Evolutionary conservation across 2,329 filamentous ascomycete genomes (phyloP).

Genomic region (Hymenotorrendiella dingleyae): DNA sequence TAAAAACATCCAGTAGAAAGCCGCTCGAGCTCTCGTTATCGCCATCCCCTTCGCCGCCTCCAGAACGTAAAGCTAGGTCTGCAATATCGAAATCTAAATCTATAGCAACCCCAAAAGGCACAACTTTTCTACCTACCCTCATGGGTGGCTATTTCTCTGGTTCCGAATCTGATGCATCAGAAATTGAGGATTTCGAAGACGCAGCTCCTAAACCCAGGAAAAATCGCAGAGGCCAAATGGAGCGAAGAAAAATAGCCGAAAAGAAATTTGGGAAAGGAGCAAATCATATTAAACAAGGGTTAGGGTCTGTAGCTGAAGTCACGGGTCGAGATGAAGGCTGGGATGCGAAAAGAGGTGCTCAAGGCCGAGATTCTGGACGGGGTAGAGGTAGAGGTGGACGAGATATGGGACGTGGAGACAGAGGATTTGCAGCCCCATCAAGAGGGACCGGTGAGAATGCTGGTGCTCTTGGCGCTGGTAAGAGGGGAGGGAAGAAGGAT

Average conservation of each 20-base stretch:
- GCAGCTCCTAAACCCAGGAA: conserved; percentile 53
- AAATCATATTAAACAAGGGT: conserved; percentile 29
- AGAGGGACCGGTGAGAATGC: conserved; percentile 26
- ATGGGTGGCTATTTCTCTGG: conserved; percentile 77
- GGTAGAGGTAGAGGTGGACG: conserved; percentile 8
- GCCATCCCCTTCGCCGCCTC: conserved; percentile 16
- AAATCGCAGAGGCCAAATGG: conserved; percentile 70
- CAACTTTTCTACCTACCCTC: conserved; percentile 67
- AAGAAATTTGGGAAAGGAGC: conserved; percentile 71
- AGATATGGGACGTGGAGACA: conserved; percentile 6
- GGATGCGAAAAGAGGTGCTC: conserved; percentile 53
- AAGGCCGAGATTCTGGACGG: conserved; percentile 5
- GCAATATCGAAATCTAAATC: conserved; percentile 13
- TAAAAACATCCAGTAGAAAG: conserved; percentile 7
- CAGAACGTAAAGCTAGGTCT: conserved; percentile 9
- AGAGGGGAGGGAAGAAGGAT: conserved; percentile 36
- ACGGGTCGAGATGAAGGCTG: conserved; percentile 42
- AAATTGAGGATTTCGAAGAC: conserved; percentile 50
- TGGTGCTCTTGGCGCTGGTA: conserved; percentile 10
- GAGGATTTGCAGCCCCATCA: conserved; percentile 4
- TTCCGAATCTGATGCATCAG: conserved; percentile 59
- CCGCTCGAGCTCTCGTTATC: conserved; percentile 16
- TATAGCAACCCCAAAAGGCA: conserved; percentile 24
- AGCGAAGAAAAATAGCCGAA: conserved; percentile 73
- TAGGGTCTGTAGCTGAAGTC: conserved; percentile 13